phyloP scores from a whole-genome alignment of 2,329 filamentous ascomycete species.

The Lasiodiplodia sp. region DNA sequence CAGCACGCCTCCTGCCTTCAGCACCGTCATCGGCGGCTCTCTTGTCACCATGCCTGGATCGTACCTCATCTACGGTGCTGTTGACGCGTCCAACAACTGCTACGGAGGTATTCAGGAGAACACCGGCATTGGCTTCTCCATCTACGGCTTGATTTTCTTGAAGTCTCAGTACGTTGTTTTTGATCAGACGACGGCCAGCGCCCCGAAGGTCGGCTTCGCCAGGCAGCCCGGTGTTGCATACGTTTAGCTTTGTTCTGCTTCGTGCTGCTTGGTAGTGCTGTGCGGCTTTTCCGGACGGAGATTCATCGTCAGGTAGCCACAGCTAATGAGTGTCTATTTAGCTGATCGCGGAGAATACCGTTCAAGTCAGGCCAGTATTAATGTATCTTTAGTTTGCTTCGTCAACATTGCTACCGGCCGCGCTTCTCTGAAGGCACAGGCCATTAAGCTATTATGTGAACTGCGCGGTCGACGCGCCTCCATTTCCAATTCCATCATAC shows the following conservation, averaged over 20 bases:
- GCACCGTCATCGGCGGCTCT: constrained; percentile 58
- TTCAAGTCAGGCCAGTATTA: neutral
- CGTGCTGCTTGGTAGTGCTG: neutral
- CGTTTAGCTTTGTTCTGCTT: neutral
- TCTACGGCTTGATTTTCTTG: constrained; percentile 80
- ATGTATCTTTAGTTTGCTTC: neutral
- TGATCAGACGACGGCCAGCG: constrained; percentile 55
- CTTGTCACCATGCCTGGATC: constrained; percentile 60
- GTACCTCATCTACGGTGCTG: constrained; percentile 62
- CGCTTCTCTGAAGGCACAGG: too few species aligned
- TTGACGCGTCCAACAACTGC: constrained; percentile 58
- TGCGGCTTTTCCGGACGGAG: neutral
- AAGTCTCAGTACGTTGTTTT: constrained; percentile 80
- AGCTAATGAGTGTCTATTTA: neutral
- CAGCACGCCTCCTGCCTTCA: constrained; percentile 60
- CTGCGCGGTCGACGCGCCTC: too few species aligned
- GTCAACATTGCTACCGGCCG: too few species aligned
- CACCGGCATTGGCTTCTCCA: constrained; percentile 65
- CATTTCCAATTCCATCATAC: too few species aligned
- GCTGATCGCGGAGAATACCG: neutral
- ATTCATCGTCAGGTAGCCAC: neutral
- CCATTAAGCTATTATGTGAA: too few species aligned
- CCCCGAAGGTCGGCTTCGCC: constrained; percentile 48
- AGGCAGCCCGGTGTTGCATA: constrained; percentile 18
- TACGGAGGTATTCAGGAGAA: constrained; percentile 78